Evolutionary conservation across 768 basidiomycete genomes (phyloP), one percentile per base, ranked within the genome.

Genomic region (Rhodotorula graminis): DNA sequence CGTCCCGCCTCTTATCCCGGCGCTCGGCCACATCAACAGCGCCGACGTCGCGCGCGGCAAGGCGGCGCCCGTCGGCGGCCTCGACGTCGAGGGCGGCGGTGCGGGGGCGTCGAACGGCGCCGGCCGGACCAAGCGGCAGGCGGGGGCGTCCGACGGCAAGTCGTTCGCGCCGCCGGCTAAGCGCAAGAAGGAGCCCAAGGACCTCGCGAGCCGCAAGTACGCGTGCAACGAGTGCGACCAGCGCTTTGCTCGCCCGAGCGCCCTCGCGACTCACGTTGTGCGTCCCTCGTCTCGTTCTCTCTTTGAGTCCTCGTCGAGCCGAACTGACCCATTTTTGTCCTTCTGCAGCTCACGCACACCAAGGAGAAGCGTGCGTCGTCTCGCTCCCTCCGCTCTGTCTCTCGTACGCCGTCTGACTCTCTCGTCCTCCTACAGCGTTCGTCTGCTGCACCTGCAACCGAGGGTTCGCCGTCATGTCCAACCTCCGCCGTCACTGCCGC

Each of bases 391-490:
- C 10, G 11, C 16, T 33, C 31, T 25, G 44, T 31, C 15, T 46
- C 4, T 9, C 42, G 7, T 19, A 19, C 19, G 15, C 47, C 1
- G 0, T 23, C 56, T 58, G n/a, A 29, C 47, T 29, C 27, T 37
- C 25, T 15, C 16, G 14, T n/a, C 44, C 18, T 46, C 44, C 6
- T 46, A 12, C 61, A 69, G 67, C 67, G 12, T 69, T 69, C 44
- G 37, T 57, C 12, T 69, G 67, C 46, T 12, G 11, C 44, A 62
- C 52, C 11, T 69, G 67, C 55, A 23, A 47, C 12, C 60, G 67
- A 1, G 60, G 61, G 0, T 69, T 69, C 15, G 67, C 67, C 18
- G 67, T 69, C n/a, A 69, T 69, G 67, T 62, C 61, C 42, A 69
- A 69, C n/a, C 37, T 69, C 12, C 40, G 67, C 11, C 50, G 67